Conservation (phyloP, 257 asterid species). For the Capsicum pubescens region DNA sequence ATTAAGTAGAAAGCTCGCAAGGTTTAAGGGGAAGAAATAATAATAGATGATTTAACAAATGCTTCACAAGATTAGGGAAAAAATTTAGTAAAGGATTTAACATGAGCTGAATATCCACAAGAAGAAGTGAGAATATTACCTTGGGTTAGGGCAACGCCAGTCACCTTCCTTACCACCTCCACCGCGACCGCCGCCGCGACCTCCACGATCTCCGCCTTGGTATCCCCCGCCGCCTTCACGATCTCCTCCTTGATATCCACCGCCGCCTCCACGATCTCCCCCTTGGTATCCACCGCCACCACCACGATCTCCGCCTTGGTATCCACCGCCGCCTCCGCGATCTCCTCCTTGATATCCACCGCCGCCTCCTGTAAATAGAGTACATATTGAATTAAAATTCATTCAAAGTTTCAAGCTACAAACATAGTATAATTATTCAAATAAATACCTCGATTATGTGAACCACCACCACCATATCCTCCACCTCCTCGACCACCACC, state of each 20-base stretch:
- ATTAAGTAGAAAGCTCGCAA: not conserved
- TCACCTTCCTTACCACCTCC: constrained; percentile 97
- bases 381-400: not conserved
- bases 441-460: constrained; percentile 50
- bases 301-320: constrained; percentile 48
- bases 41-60: not conserved
- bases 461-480: constrained; percentile 60
- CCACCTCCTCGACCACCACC: constrained; percentile 46
- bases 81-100: not conserved
- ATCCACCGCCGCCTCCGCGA: constrained; percentile 42
- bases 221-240: constrained; percentile 47
- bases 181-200: constrained; percentile 74
- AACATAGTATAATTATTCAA: not conserved
- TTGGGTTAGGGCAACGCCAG: constrained; percentile 92
- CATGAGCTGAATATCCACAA: constrained; percentile 7
- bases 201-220: constrained; percentile 48
- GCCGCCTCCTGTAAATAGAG: constrained; percentile 46
- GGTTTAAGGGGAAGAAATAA: not conserved
- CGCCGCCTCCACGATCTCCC: constrained; percentile 55
- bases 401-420: not conserved
- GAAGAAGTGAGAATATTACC: constrained; percentile 49
- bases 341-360: not conserved
- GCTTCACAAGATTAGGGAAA: not conserved
- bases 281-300: constrained; percentile 61
- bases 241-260: constrained; percentile 14